Evolutionary conservation across 306 rosid genomes (phyloP).

Genomic region (Fragaria iinumae): DNA sequence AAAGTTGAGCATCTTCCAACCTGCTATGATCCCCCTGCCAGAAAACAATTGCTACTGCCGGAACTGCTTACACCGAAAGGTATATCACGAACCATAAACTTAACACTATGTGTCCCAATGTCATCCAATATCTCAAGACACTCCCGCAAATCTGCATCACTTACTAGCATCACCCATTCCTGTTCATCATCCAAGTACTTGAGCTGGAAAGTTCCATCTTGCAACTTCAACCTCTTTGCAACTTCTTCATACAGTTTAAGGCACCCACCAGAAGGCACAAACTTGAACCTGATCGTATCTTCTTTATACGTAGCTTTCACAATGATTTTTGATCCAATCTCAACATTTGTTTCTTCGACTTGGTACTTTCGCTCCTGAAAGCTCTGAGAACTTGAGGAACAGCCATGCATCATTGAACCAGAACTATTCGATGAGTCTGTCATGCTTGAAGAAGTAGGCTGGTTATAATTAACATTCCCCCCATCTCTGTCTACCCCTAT

Average conservation of each 20-base stretch:
- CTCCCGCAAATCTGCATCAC: constrained; percentile 67
- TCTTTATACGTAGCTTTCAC: constrained; percentile 76
- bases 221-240: constrained; percentile 63
- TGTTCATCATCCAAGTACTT: constrained; percentile 81
- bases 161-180: constrained; percentile 84
- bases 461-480: constrained; percentile 47
- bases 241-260: constrained; percentile 69
- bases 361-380: constrained; percentile 45
- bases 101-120: constrained; percentile 43
- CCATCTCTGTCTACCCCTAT: constrained; percentile 34
- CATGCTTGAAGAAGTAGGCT: constrained; percentile 55
- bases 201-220: constrained; percentile 65
- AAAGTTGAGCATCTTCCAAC: constrained; percentile 18
- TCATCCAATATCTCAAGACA: constrained; percentile 73
- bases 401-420: constrained; percentile 40
- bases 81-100: constrained; percentile 68
- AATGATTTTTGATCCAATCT: constrained; percentile 42
- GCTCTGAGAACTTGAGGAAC: constrained; percentile 66
- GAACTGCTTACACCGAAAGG: constrained; percentile 50
- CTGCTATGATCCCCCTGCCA: constrained; percentile 37
- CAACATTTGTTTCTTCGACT: constrained; percentile 35
- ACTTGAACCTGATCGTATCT: constrained; percentile 75
- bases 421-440: constrained; percentile 60
- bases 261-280: constrained; percentile 54
- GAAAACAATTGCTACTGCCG: constrained; percentile 53